These are phyloP conservation scores for Lycium barbarum DNA, from an alignment of 257 asterid genomes.

Conservation along the genomic window DNA sequence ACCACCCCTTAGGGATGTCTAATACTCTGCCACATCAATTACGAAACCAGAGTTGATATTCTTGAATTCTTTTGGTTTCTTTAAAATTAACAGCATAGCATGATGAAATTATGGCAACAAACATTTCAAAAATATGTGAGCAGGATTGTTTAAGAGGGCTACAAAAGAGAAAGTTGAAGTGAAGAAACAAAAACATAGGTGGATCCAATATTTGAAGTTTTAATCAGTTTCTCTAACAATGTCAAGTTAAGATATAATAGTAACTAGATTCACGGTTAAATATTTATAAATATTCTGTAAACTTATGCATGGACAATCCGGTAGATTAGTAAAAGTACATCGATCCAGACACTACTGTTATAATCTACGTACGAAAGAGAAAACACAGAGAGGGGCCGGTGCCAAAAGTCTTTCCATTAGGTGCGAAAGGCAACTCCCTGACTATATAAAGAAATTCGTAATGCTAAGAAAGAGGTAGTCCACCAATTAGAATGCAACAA, in stretches of 20 bases:
- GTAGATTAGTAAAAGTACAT: background rate
- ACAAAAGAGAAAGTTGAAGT: background rate
- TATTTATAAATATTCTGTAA: background rate
- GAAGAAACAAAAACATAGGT: background rate
- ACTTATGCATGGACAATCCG: too few relatives aligned
- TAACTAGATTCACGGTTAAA: background rate
- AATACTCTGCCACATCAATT: background rate
- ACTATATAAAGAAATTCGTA: background rate
- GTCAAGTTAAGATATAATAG: background rate
- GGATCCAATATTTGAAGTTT: background rate
- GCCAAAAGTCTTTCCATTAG: slow-evolving; percentile 25
- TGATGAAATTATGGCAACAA: background rate
- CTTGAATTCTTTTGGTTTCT: background rate
- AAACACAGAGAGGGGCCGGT: background rate
- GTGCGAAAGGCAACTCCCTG: slow-evolving; percentile 22
- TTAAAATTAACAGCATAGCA: background rate
- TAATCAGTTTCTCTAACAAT: background rate
- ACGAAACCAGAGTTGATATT: background rate
- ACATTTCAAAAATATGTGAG: background rate
- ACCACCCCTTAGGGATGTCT: background rate
- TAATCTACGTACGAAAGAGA: background rate
- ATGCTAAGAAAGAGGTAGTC: background rate
- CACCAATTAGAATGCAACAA: slow-evolving; percentile 11
- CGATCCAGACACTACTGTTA: background rate
- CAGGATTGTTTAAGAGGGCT: background rate